Evolutionary conservation across 768 basidiomycete species (phyloP), one percentile per base, ranked within the genome.

Genomic region (Tylopilus balloui): DNA sequence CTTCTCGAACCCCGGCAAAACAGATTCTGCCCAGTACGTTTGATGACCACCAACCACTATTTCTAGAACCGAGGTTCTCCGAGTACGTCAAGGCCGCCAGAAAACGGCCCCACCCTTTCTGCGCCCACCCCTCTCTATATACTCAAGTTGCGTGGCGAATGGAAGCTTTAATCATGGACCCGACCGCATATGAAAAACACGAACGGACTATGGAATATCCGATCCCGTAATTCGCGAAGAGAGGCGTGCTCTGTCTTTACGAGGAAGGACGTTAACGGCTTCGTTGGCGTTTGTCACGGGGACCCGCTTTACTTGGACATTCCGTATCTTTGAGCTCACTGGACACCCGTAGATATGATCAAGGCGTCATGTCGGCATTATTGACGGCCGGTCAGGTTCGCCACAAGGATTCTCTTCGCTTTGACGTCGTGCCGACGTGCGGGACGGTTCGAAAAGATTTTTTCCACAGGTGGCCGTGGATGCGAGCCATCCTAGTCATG

Each of bases 301-400:
- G 32, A 72, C 78, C 4, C 79, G 80, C 4, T 81, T 82, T 61
- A 81, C 78, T 49, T 19, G 19, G 47, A 46, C 20, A 19, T 43
- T 0, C 3, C 20, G 29, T 17, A 19, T 27, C 4, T 40, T 48
- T 4, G 38, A 35, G 27, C 40, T 58, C 37, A 52, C 42, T 15
- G 13, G 2, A 21, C 37, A 7, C 28, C 13, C 32, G 40, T 21
- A 81, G 80, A 23, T 84, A 83, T 65, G 83, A 84, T 57, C 84
- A 84, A 59, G 83, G 82, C 36, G 83, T 84, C 27, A 82, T 85
- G 82, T 78, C 77, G n/a, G 80, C 81, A 15, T 68, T 84, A 19
- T 64, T 85, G 42, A 81, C 77, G 4, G 76, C 83, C 0, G 67
- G 69, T 39, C 75, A 78, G 69, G 78, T 78, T 48, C 19, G 46